A percentile compares a stretch with the other conserved stretches of the same genome.
These are phyloP conservation scores for Chaetomium sp. DNA, from an alignment of 2,329 filamentous ascomycete species.

Conservation along the genomic window DNA sequence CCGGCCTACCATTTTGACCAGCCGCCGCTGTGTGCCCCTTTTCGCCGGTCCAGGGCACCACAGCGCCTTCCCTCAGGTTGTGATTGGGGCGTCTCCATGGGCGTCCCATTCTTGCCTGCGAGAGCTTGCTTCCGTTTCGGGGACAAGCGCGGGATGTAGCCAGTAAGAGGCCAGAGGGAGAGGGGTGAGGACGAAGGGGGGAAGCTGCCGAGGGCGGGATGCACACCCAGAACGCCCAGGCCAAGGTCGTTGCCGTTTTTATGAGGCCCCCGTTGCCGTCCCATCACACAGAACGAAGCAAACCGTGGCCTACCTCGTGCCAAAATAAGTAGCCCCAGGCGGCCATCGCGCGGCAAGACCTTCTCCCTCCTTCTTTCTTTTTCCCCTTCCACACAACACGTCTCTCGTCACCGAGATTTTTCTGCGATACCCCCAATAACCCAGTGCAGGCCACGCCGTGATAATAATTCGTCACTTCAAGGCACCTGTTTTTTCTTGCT, in stretches of 20 bases:
- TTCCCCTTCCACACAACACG: constrained; percentile 16
- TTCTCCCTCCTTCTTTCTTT: constrained; percentile 21
- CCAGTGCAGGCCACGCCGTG: constrained; percentile 22
- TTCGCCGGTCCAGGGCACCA: constrained; percentile 9
- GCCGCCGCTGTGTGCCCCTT: constrained; percentile 9
- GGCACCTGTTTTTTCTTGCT: constrained; percentile 20
- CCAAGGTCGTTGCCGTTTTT: constrained; percentile 15
- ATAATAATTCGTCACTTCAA: constrained; percentile 17
- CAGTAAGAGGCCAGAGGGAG: constrained; percentile 8
- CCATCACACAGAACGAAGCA: constrained; percentile 3
- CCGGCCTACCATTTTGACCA: constrained; percentile 7
- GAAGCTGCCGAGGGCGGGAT: constrained; percentile 8
- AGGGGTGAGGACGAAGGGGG: background rate
- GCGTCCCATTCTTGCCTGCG: background rate
- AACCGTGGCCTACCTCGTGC: constrained; percentile 15
- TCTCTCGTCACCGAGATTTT: constrained; percentile 17
- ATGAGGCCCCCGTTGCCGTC: constrained; percentile 1
- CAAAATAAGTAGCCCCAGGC: constrained; percentile 24
- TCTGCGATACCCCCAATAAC: constrained; percentile 17
- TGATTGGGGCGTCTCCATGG: constrained; percentile 8
- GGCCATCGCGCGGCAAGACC: constrained; percentile 18
- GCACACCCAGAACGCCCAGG: constrained; percentile 1
- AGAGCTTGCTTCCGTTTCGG: constrained; percentile 14
- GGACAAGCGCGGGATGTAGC: constrained; percentile 2
- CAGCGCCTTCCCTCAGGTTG: background rate